Conservation (phyloP, 768 basidiomycete genomes). For the Calocybe gangraenosa region DNA sequence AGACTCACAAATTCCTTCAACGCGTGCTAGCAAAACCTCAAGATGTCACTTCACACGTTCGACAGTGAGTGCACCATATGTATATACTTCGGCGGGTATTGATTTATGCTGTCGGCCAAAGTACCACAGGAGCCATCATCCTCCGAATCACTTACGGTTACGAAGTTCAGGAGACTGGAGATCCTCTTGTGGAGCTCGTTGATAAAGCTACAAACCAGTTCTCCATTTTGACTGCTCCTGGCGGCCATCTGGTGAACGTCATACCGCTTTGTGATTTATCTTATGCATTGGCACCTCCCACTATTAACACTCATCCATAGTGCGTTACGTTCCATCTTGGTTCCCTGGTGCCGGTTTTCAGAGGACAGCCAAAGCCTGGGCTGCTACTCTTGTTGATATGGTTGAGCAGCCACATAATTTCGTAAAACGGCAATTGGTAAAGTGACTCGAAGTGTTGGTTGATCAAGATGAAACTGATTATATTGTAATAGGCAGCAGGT, state of each 20-base stretch:
- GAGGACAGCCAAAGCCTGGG: conserved; percentile 39
- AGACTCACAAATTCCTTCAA: conserved; percentile 34
- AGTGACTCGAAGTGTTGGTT: conserved; percentile 3
- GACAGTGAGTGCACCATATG: conserved; percentile 30
- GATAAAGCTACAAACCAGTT: conserved; percentile 51
- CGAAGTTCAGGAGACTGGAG: conserved; percentile 46
- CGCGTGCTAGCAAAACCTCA: conserved; percentile 28
- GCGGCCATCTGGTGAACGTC: conserved; percentile 41
- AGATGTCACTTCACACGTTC: conserved; percentile 31
- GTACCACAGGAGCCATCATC: conserved; percentile 51
- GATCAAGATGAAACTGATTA: conserved; percentile 1
- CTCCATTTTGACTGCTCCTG: conserved; percentile 43
- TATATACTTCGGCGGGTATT: no score
- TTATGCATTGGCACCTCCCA: background rate
- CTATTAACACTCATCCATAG: background rate
- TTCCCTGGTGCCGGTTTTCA: conserved; percentile 52
- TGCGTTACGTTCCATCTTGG: conserved; percentile 45
- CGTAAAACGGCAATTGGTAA: conserved; percentile 44
- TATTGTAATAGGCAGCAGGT: conserved; percentile 45
- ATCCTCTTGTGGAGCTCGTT: conserved; percentile 48
- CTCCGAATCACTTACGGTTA: conserved; percentile 54
- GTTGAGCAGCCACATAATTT: conserved; percentile 40
- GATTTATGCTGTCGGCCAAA: conserved; percentile 13
- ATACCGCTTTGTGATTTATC: conserved; percentile 23
- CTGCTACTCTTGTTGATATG: conserved; percentile 32